Base-by-base conservation (phyloP, 495 filamentous ascomycete species). In the Tuber brumale region DNA sequence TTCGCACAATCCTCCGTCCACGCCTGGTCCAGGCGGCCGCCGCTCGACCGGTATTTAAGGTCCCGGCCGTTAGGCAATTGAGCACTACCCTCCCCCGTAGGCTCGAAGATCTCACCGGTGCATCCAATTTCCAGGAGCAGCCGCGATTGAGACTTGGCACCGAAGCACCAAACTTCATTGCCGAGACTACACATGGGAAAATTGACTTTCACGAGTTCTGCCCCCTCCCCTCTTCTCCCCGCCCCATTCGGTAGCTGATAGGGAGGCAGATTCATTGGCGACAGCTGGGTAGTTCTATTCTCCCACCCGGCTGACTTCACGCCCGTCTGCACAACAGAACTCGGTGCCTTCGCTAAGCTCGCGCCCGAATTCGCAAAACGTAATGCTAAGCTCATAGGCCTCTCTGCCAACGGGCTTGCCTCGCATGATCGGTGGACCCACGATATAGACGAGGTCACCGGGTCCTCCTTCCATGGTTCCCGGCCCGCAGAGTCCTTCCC, bases 301-400 rank as follows among this genome's bases (percentile, higher is more conserved):
- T 91, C 89, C 14, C 90, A 92, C 84, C 90, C 90, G 0, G 89
- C 89, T 43, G 90, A 92, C 82, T 92, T 90, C 84, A 92, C 90
- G 1, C 90, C 90, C 27, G 90, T 91, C 61, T 92, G 90, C 84
- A 92, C 90, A 3, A 92, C 90, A 21, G 90, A 92, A 81, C 86
- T 92, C 35, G 90, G 90, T 18, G 90, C 90, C 1, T 91, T 92
- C 76, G 88, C 90, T 18, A 90, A 89, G 78, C 79, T 91, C 72
- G 87, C 88, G 82, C 82, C 84, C 69, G 88, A 91, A 77, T 92
- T 92, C 79, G 86, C 88, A 21, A 87, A 87, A 81, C 85, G 90
- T 10, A 87, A 86, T 39, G 90, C 91, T 19, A 91, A 91, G 84
- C 87, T 91, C 85, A 91, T 92, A 80, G 90, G 90, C 1, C 84